Conservation (phyloP, 192 early-diverging fungal species). For the Polychytrium aggregatum region DNA sequence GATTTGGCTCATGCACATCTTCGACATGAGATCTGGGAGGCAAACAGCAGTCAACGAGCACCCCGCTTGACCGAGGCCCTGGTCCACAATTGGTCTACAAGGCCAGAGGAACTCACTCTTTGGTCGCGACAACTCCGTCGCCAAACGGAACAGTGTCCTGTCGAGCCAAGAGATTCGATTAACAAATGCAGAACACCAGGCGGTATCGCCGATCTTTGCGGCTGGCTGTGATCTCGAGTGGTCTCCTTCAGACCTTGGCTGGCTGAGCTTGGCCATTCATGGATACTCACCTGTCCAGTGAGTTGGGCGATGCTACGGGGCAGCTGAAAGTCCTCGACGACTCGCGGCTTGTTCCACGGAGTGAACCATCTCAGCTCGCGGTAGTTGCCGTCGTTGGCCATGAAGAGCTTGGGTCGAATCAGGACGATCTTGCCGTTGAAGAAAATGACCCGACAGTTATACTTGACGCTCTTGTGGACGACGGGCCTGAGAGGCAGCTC, state of each 20-base stretch:
- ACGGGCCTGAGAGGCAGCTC: slow-evolving; percentile 55
- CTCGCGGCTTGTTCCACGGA: slow-evolving; percentile 56
- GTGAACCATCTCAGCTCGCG: slow-evolving; percentile 93
- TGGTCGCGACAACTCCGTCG: slow-evolving; percentile 75
- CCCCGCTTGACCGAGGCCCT: no score
- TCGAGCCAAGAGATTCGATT: neutral
- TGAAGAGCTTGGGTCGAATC: slow-evolving; percentile 90
- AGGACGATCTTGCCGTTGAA: slow-evolving; percentile 71
- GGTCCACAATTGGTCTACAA: neutral
- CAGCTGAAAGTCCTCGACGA: slow-evolving; percentile 66
- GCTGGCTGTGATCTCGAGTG: no score
- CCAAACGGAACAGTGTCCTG: slow-evolving; percentile 73
- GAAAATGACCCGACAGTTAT: slow-evolving; percentile 94
- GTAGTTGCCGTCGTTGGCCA: slow-evolving; percentile 99
- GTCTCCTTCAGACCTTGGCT: no score
- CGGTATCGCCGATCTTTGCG: neutral
- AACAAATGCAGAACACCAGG: neutral
- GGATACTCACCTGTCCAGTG: slow-evolving; percentile 53
- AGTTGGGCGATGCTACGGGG: slow-evolving; percentile 71
- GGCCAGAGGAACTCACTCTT: slow-evolving; percentile 38
- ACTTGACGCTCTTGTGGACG: slow-evolving; percentile 78
- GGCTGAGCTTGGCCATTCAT: no score
- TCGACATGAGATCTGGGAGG: no score
- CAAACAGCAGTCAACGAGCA: no score
- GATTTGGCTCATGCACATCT: no score